Evolutionary conservation across 306 rosid species (phyloP), one percentile per base, ranked within the genome.

Genomic region (Morella rubra): DNA sequence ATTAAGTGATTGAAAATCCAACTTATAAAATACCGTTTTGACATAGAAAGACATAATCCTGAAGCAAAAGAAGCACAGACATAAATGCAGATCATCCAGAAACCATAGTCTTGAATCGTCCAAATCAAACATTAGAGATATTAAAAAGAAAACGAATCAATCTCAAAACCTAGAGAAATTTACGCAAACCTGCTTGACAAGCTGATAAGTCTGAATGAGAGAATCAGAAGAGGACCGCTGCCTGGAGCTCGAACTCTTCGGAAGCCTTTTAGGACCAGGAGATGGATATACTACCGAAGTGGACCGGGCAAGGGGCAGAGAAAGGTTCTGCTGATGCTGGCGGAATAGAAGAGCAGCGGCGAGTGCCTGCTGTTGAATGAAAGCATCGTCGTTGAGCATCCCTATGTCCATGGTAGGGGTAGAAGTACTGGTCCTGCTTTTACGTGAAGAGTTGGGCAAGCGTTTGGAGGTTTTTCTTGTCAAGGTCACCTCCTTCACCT

Each of bases 231-330:
- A 89, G 0, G 99, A 91, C 61, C 96, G 86, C 5, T 96, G 82
- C 8, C 98, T 90, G 4, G 98, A 84, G 62, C 98, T 96, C 0
- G 98, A 92, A 84, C 98, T 92, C 50, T 97, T 77, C 0, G 99
- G 91, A 78, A 96, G 74, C 9, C 74, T 82, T 91, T 81, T 88
- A 92, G 5, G 91, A 82, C 13, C 44, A 68, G 0, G 89, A 89
- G 72, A 88, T 92, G 9, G 96, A 85, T 7, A 79, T 81, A 90
- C 4, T 90, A 86, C 1, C 91, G 99, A 96, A 72, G 81, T 52
- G 42, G 96, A 89, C 6, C 98, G 98, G 82, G 88, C 92, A 75
- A 96, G 87, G 15, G 90, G 84, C 22, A 85, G 44, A 8, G 87
- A 67, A 6, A 66, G 87, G 73, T 71, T 81, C 50, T 77, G 87